phyloP scores from a whole-genome alignment of 2,329 filamentous ascomycete genomes.

The Claviceps pazoutovae region DNA sequence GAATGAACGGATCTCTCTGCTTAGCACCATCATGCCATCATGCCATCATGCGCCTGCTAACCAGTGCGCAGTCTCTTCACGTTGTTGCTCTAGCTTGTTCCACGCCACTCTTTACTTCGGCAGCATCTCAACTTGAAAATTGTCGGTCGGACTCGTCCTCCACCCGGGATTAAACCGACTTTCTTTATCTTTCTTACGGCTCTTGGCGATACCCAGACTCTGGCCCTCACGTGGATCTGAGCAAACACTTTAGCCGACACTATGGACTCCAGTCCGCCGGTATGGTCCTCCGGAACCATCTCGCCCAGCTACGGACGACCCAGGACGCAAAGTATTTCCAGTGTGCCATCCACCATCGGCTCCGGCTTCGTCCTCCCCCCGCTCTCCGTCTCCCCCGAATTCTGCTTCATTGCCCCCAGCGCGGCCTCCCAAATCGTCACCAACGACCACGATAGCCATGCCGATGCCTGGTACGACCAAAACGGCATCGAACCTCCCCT shows the following conservation, averaged over 20 bases:
- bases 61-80: not conserved
- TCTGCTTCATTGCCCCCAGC: conserved; percentile 76
- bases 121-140: not conserved
- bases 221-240: too few relatives aligned
- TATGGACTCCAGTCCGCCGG: conserved; percentile 1
- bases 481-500: conserved; percentile 50
- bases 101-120: not conserved
- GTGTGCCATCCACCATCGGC: conserved; percentile 49
- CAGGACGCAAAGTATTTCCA: conserved; percentile 52
- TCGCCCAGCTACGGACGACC: conserved; percentile 27
- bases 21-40: not conserved
- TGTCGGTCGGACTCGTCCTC: not conserved
- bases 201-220: not conserved
- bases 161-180: not conserved
- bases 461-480: conserved; percentile 55
- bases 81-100: not conserved
- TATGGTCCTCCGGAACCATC: conserved; percentile 15
- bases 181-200: not conserved
- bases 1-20: not conserved
- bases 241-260: not conserved
- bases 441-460: conserved; percentile 67
- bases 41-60: not conserved
- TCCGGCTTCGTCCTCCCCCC: conserved; percentile 53
- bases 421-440: conserved; percentile 87
- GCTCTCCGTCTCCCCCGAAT: conserved; percentile 54